These are phyloP conservation scores for Sclerotinia minor DNA, from an alignment of 2,329 filamentous ascomycete genomes.

Conservation along the genomic window DNA sequence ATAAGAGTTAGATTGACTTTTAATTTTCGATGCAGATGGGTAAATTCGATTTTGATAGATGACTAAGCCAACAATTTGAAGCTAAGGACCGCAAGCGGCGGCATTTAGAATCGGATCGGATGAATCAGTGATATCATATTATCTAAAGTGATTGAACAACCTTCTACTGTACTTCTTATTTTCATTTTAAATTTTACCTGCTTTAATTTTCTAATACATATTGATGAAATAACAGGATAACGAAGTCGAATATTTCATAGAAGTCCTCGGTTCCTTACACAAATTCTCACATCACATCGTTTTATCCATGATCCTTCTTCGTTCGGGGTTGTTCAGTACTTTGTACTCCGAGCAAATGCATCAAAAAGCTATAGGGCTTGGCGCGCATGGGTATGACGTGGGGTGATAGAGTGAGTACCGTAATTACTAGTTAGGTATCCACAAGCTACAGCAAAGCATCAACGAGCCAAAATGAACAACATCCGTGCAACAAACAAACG, in stretches of 20 bases:
- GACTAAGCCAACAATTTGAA: slow-evolving; percentile 9
- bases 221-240: no score
- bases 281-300: neutral
- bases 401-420: neutral
- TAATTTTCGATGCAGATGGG: neutral
- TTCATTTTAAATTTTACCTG: neutral
- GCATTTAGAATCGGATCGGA: slow-evolving; percentile 5
- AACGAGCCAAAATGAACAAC: neutral
- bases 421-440: no score
- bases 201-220: no score
- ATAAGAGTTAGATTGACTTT: neutral
- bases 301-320: no score
- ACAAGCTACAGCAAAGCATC: neutral
- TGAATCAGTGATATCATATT: neutral
- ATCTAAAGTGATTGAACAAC: neutral
- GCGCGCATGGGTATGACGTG: neutral
- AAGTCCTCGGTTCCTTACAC: neutral
- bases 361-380: slow-evolving; percentile 4
- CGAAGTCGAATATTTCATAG: neutral
- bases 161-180: neutral
- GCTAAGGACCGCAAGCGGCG: slow-evolving; percentile 22
- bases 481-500: slow-evolving; percentile 7
- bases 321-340: neutral
- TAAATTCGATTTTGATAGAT: neutral
- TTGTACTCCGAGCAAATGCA: neutral